Conservation (phyloP, 352 stramenopile genomes). For the Pythium brassicae region DNA sequence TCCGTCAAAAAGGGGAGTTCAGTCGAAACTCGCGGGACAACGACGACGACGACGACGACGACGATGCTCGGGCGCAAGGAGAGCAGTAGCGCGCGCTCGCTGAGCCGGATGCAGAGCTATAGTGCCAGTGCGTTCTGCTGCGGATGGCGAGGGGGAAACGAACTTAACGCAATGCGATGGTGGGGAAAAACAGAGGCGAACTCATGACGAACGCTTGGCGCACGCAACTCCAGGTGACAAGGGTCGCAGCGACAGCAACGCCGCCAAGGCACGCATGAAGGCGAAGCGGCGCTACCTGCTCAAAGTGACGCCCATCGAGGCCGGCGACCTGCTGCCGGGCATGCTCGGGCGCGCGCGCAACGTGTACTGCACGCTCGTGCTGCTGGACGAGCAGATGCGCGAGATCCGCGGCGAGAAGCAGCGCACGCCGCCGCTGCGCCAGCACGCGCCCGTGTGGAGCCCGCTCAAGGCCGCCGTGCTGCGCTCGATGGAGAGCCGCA, state of each 20-base stretch:
- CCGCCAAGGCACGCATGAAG: constrained; percentile 46
- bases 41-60: background rate
- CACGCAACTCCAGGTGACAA: constrained; percentile 2
- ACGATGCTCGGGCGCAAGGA: constrained; percentile 13
- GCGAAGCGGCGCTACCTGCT: constrained; percentile 75
- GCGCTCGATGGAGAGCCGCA: constrained; percentile 67
- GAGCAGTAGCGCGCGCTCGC: constrained; percentile 11
- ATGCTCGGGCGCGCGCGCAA: constrained; percentile 61
- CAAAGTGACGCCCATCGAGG: constrained; percentile 86
- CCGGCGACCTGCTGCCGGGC: constrained; percentile 54
- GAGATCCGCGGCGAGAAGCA: constrained; percentile 88
- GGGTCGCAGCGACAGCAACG: constrained; percentile 11
- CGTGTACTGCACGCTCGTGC: constrained; percentile 78
- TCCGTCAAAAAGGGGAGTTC: background rate
- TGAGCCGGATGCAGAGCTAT: constrained; percentile 14
- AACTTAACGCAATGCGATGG: too few species aligned
- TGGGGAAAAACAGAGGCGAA: too few species aligned
- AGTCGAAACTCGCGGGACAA: background rate
- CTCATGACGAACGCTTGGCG: background rate
- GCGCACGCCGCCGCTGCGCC: constrained; percentile 61
- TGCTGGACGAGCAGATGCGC: constrained; percentile 77
- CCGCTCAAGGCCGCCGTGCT: constrained; percentile 78
- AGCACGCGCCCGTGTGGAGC: constrained; percentile 73
- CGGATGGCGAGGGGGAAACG: too few species aligned
- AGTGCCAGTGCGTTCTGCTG: background rate